phyloP scores from a whole-genome alignment of 306 rosid genomes.

The Dalbergia cultrata region DNA sequence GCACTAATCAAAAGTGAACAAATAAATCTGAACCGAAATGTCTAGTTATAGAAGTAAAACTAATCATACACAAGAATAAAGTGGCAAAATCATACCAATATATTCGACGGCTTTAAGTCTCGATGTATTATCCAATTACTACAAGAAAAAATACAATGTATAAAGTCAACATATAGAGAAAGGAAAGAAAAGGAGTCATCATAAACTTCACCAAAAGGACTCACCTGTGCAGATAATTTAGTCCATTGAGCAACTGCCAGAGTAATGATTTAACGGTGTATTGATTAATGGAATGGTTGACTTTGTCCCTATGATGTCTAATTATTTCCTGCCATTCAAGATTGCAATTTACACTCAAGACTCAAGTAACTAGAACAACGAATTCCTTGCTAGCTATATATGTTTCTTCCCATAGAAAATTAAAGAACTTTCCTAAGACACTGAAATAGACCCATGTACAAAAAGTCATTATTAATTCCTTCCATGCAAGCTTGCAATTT shows the following conservation, averaged over 20 bases:
- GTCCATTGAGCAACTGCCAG: conserved; percentile 97
- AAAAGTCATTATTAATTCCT: conserved; percentile 70
- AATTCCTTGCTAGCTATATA: conserved; percentile 27
- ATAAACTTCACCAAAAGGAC: conserved; percentile 36
- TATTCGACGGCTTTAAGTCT: conserved; percentile 95
- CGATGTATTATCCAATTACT: conserved; percentile 98
- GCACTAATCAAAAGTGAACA: conserved; percentile 12
- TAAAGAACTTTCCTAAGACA: conserved; percentile 3
- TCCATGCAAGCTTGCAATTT: conserved; percentile 48
- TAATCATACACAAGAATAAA: conserved; percentile 17
- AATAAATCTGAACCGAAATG: conserved; percentile 22
- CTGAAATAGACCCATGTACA: not conserved
- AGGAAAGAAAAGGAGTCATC: conserved; percentile 29
- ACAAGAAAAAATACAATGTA: conserved; percentile 44
- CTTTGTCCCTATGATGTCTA: conserved; percentile 94
- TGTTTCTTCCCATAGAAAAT: conserved; percentile 25
- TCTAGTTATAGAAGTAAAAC: conserved; percentile 6
- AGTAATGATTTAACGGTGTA: conserved; percentile 91
- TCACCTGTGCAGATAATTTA: conserved; percentile 92
- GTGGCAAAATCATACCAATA: conserved; percentile 69
- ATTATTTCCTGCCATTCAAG: conserved; percentile 84
- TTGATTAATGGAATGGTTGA: conserved; percentile 74
- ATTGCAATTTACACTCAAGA: conserved; percentile 35
- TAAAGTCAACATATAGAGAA: conserved; percentile 35
- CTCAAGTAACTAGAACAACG: conserved; percentile 17